Percentiles rank a stretch among this genome's conserved stretches.
These are phyloP conservation scores for Ajuga chamaepitys DNA, from an alignment of 257 asterid genomes.

Conservation along the genomic window DNA sequence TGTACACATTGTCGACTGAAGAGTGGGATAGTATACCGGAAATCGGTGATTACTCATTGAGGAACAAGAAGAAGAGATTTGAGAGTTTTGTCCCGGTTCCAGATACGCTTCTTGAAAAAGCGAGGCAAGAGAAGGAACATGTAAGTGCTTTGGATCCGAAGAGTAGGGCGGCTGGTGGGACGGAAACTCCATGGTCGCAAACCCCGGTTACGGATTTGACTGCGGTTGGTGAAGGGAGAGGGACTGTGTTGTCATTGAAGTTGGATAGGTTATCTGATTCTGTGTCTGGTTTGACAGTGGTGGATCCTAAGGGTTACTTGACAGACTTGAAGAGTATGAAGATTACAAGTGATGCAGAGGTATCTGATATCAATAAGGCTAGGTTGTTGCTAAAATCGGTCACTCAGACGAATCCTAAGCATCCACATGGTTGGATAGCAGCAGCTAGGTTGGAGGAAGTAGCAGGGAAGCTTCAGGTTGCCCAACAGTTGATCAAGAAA, in stretches of 20 bases:
- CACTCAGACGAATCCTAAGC: constrained; percentile 80
- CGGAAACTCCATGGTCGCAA: constrained; percentile 86
- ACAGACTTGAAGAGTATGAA: constrained; percentile 95
- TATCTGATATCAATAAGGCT: constrained; percentile 88
- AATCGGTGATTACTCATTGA: constrained; percentile 70
- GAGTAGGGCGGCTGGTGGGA: constrained; percentile 76
- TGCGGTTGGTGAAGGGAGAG: constrained; percentile 96
- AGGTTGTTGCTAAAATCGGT: constrained; percentile 75
- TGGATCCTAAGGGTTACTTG: constrained; percentile 95
- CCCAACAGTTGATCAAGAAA: constrained; percentile 58
- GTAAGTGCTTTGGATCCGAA: constrained; percentile 86
- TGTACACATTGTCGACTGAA: constrained; percentile 45
- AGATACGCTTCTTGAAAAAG: constrained; percentile 82
- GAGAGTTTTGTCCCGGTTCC: constrained; percentile 93
- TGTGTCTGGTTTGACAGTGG: constrained; percentile 79
- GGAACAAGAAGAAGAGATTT: constrained; percentile 85
- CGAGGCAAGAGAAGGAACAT: constrained; percentile 89
- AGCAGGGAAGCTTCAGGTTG: constrained; percentile 75
- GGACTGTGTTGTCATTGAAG: constrained; percentile 80
- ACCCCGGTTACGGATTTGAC: constrained; percentile 93
- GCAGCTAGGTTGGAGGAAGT: constrained; percentile 97
- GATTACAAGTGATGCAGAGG: constrained; percentile 89
- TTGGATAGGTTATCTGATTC: constrained; percentile 82
- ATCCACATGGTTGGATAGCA: constrained; percentile 96
- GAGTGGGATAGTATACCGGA: constrained; percentile 96